Conservation (phyloP, 2,329 filamentous ascomycete species). For the Penicillium freii region DNA sequence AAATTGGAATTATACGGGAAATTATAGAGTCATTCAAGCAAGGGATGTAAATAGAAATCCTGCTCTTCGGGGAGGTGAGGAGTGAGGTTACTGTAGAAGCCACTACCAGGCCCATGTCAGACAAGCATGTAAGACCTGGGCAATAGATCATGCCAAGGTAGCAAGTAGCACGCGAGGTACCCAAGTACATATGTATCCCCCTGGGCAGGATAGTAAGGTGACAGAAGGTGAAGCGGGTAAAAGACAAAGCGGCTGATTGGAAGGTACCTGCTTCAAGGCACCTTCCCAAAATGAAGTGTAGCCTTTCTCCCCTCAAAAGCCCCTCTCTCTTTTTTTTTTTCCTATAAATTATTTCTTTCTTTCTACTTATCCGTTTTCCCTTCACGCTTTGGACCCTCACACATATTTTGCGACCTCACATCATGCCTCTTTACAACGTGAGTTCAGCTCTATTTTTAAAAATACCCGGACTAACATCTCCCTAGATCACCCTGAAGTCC, state of each 20-base stretch:
- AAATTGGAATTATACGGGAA: not conserved
- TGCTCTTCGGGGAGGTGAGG: not conserved
- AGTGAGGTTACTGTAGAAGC: not conserved
- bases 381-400: not conserved
- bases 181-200: not conserved
- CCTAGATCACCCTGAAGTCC: constrained; percentile 75
- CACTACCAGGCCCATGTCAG: not conserved
- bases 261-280: constrained; percentile 10
- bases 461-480: constrained; percentile 2
- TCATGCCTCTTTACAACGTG: constrained; percentile 45
- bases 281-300: not conserved
- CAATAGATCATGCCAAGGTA: not conserved
- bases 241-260: not conserved
- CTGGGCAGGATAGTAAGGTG: not conserved
- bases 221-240: not conserved
- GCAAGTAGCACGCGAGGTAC: not conserved
- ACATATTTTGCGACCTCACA: not conserved
- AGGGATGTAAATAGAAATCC: not conserved
- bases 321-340: not conserved
- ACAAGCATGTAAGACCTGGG: not conserved
- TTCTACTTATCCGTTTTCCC: not conserved
- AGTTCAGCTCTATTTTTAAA: constrained; percentile 3
- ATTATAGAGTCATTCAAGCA: not conserved
- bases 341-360: not conserved
- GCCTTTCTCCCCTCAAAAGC: not conserved